These are phyloP conservation scores for Polychytrium aggregatum DNA, from an alignment of 192 early-diverging fungal genomes.

Conservation along the genomic window DNA sequence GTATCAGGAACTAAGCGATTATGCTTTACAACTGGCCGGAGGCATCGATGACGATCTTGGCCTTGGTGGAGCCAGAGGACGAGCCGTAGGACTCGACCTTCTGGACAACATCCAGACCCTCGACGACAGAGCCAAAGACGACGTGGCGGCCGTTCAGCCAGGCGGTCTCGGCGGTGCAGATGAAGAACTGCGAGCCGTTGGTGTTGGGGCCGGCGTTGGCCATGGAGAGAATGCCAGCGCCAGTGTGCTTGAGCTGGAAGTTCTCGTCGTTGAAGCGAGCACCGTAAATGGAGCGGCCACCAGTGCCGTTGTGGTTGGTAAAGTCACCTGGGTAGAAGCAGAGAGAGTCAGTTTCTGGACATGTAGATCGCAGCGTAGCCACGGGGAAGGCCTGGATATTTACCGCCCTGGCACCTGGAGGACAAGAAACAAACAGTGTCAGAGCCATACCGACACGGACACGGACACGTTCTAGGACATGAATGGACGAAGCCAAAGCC, in stretches of 20 bases:
- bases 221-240: slow-evolving; percentile 39
- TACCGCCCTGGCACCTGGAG: background rate
- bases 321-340: no score
- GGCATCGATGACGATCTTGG: slow-evolving; percentile 53
- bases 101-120: slow-evolving; percentile 48
- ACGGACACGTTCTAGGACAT: no score
- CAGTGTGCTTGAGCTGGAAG: slow-evolving; percentile 74
- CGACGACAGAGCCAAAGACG: slow-evolving; percentile 35
- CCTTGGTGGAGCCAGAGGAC: slow-evolving; percentile 42
- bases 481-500: background rate
- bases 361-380: no score
- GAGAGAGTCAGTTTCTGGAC: no score
- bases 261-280: slow-evolving; percentile 83
- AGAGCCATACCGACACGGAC: background rate
- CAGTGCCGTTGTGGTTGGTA: slow-evolving; percentile 67
- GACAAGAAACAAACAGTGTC: background rate
- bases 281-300: slow-evolving; percentile 70
- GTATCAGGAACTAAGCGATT: no score
- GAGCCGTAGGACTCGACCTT: slow-evolving; percentile 62
- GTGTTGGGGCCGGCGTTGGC: slow-evolving; percentile 37
- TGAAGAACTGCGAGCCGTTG: slow-evolving; percentile 59
- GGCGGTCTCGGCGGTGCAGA: slow-evolving; percentile 69
- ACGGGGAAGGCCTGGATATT: no score
- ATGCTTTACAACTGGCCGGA: slow-evolving; percentile 59
- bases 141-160: slow-evolving; percentile 51